Evolutionary conservation across 352 stramenopile genomes (phyloP).

Genomic region (Phytophthora idaei): DNA sequence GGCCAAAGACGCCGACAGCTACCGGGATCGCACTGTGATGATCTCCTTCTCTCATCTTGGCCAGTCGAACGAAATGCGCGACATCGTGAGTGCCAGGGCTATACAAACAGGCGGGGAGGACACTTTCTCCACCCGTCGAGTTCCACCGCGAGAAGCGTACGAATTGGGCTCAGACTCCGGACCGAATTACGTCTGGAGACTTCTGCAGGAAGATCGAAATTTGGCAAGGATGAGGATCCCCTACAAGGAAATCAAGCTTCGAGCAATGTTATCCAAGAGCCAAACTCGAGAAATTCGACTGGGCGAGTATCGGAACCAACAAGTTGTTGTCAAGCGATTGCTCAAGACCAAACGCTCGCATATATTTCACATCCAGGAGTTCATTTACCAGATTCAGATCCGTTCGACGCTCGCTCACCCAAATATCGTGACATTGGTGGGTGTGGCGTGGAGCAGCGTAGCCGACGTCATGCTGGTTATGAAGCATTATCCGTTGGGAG

Average conservation of each 20-base stretch:
- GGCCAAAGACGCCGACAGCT: constrained; percentile 5
- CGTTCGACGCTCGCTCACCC: constrained; percentile 33
- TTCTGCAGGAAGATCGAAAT: constrained; percentile 24
- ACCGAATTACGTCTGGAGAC: constrained; percentile 13
- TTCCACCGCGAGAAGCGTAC: constrained; percentile 22
- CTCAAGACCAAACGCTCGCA: constrained; percentile 40
- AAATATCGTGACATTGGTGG: constrained; percentile 48
- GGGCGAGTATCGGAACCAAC: constrained; percentile 31
- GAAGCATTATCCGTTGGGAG: constrained; percentile 33
- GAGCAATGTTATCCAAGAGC: constrained; percentile 27
- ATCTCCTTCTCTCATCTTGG: constrained; percentile 21
- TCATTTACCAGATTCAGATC: constrained; percentile 47
- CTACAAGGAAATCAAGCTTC: constrained; percentile 33
- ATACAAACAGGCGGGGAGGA: constrained; percentile 18
- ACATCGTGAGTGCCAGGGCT: constrained; percentile 8
- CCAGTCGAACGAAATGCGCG: constrained; percentile 4
- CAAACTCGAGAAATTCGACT: constrained; percentile 46
- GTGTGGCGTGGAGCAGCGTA: constrained; percentile 50
- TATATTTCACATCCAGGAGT: constrained; percentile 33
- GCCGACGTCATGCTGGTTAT: constrained; percentile 41
- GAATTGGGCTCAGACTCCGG: constrained; percentile 25
- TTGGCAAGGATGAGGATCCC: constrained; percentile 28
- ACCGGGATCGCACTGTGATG: constrained; percentile 10
- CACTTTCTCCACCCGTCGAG: neutral
- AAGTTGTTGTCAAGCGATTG: constrained; percentile 50